Percentiles rank a stretch among this genome's conserved stretches.
Evolutionary conservation across 2,329 filamentous ascomycete species (phyloP).

Genomic region (Aspergillus bombycis): DNA sequence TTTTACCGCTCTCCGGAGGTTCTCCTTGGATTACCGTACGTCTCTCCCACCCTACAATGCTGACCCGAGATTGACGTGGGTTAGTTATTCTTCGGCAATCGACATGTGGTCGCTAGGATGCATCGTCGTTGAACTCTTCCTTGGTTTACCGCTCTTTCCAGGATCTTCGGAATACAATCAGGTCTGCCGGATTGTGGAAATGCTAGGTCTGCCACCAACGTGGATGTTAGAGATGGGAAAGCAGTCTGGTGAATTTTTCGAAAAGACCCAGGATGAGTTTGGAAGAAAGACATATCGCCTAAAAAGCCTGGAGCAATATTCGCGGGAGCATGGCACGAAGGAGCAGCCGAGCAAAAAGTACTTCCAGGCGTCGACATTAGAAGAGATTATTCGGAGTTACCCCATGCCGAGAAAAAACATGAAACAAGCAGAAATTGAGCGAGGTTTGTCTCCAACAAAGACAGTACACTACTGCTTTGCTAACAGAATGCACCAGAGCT

Average conservation of each 20-base stretch:
- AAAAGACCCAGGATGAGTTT: constrained; percentile 89
- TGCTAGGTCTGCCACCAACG: constrained; percentile 92
- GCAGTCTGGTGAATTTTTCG: constrained; percentile 95
- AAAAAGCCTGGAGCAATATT: constrained; percentile 98
- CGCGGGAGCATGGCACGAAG: constrained; percentile 91
- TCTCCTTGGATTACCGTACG: constrained; percentile 79
- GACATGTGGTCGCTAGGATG: constrained; percentile 99
- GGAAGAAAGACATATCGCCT: constrained; percentile 87
- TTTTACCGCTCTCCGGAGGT: constrained; percentile 98
- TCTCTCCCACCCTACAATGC: constrained; percentile 2
- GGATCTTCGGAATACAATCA: constrained; percentile 99
- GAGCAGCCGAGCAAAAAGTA: constrained; percentile 99
- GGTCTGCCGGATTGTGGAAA: constrained; percentile 94
- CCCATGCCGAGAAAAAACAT: constrained; percentile 99
- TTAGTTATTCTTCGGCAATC: constrained; percentile 89
- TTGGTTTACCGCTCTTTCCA: constrained; percentile 91
- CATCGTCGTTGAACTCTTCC: constrained; percentile 96
- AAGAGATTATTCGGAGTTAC: constrained; percentile 97
- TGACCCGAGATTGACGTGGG: not conserved
- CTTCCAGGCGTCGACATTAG: constrained; percentile 89
- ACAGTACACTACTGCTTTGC: constrained; percentile 9
- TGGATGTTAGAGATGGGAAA: constrained; percentile 99
- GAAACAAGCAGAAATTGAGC: constrained; percentile 94
- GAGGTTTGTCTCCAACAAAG: constrained; percentile 65
- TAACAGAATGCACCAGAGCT: constrained; percentile 69